Conservation (phyloP, 2,329 filamentous ascomycete genomes). For the Neofusicoccum umdonicola region DNA sequence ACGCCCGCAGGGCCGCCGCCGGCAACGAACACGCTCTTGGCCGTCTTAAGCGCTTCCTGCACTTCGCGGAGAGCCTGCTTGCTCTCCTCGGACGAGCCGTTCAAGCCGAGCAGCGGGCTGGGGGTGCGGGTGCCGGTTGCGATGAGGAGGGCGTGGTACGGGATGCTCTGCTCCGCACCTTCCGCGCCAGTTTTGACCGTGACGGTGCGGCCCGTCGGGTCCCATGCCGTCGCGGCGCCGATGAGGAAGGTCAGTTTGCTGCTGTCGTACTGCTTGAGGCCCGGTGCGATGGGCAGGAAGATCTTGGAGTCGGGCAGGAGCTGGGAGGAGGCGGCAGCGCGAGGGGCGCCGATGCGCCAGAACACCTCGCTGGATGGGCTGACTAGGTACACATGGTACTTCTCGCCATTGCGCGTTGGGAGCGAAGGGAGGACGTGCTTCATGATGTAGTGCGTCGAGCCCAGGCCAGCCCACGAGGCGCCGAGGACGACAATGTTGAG, state of each 20-base stretch:
- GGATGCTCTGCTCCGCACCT: conserved; percentile 1
- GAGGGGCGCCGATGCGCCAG: conserved; percentile 39
- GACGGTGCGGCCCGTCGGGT: not conserved
- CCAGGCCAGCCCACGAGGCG: conserved; percentile 35
- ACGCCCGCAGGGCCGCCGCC: conserved; percentile 37
- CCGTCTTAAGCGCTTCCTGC: conserved; percentile 26
- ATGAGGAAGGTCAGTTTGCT: conserved; percentile 21
- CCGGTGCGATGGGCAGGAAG: conserved; percentile 34
- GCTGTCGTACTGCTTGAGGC: conserved; percentile 30
- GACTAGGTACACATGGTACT: conserved; percentile 35
- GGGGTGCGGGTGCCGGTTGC: conserved; percentile 34
- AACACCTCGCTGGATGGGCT: conserved; percentile 37
- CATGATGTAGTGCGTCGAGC: conserved; percentile 36
- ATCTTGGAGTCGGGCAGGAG: conserved; percentile 29
- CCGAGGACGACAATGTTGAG: conserved; percentile 35
- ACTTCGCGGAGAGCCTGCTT: conserved; percentile 29
- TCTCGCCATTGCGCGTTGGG: conserved; percentile 18
- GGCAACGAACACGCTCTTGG: conserved; percentile 32
- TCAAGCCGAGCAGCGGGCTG: conserved; percentile 32
- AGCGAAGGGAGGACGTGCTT: conserved; percentile 30
- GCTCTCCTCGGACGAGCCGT: conserved; percentile 35
- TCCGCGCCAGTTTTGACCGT: conserved; percentile 25
- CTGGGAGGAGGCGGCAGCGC: conserved; percentile 30
- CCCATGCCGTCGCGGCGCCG: conserved; percentile 33
- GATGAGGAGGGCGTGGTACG: conserved; percentile 36